Percentiles rank a stretch among this genome's conserved stretches.
phyloP scores from a whole-genome alignment of 139 green algal species.

The Chlamydomonas sphaeroides region DNA sequence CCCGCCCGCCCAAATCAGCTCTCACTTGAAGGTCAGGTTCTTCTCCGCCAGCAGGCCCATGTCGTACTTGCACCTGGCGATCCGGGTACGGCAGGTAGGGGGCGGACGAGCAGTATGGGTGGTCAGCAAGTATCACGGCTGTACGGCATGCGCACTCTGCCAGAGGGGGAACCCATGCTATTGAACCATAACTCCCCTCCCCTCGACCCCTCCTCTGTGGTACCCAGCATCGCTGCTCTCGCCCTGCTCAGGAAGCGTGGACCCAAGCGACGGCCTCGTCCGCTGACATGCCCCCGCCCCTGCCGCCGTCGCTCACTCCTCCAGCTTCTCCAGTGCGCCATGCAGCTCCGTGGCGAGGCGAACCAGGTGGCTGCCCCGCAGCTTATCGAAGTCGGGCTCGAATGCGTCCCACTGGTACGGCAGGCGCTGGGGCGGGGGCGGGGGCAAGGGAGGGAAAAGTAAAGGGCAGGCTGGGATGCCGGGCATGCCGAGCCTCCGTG shows the following conservation, averaged over 20 bases:
- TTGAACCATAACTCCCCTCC: too few relatives aligned
- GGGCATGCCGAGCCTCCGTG: too few relatives aligned
- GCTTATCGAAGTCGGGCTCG: conserved; percentile 22
- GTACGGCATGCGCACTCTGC: too few relatives aligned
- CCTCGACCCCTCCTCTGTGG: too few relatives aligned
- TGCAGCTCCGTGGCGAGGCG: conserved; percentile 22
- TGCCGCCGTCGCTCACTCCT: conserved; percentile 2
- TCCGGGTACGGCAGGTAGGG: too few relatives aligned
- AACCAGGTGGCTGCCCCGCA: conserved; percentile 19
- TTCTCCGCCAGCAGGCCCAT: conserved; percentile 37
- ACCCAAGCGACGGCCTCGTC: not conserved
- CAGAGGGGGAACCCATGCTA: too few relatives aligned
- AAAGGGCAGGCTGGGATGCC: not conserved
- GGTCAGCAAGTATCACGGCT: not conserved
- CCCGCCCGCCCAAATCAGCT: too few relatives aligned
- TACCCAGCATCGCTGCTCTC: not conserved
- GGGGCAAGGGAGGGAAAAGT: not conserved
- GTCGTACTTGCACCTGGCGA: conserved; percentile 44
- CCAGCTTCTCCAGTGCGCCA: conserved; percentile 7
- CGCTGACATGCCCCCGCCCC: too few relatives aligned
- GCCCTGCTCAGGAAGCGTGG: not conserved
- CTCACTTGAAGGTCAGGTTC: conserved; percentile 21
- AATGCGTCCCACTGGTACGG: conserved; percentile 28
- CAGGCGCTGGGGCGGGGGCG: conserved; percentile 23
- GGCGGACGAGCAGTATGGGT: not conserved